phyloP scores from a whole-genome alignment of 768 basidiomycete genomes.

The Tylopilus subfusipes region DNA sequence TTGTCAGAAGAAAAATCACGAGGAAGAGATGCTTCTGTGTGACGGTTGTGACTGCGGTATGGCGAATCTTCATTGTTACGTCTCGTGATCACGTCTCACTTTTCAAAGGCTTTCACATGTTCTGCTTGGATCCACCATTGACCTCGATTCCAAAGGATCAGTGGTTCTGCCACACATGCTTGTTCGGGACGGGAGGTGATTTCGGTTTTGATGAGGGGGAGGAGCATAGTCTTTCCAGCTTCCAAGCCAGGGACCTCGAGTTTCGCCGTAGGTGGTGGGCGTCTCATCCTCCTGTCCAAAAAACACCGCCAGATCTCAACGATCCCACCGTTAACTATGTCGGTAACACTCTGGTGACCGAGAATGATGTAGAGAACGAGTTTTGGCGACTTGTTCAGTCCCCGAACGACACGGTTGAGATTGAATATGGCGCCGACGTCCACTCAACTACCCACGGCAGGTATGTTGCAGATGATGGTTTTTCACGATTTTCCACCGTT shows the following conservation, averaged over 20 bases:
- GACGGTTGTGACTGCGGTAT: slow-evolving; percentile 81
- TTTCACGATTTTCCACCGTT: slow-evolving; percentile 27
- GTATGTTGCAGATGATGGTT: slow-evolving; percentile 42
- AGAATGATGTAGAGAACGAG: slow-evolving; percentile 89
- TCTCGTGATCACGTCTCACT: slow-evolving; percentile 14
- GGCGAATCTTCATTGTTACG: slow-evolving; percentile 19
- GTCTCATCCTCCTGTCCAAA: slow-evolving; percentile 56
- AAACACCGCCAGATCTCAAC: slow-evolving; percentile 34
- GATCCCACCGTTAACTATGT: slow-evolving; percentile 54
- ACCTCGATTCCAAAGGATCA: slow-evolving; percentile 83
- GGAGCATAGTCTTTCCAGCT: slow-evolving; percentile 88
- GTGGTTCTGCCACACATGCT: slow-evolving; percentile 93
- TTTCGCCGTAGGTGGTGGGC: slow-evolving; percentile 90
- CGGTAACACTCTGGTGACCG: slow-evolving; percentile 67
- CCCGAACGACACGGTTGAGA: slow-evolving; percentile 86
- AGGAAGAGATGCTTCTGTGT: slow-evolving; percentile 88
- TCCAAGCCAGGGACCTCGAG: slow-evolving; percentile 85
- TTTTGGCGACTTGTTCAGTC: slow-evolving; percentile 97
- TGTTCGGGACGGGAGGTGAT: slow-evolving; percentile 89
- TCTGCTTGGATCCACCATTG: slow-evolving; percentile 92
- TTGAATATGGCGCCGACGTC: slow-evolving; percentile 99
- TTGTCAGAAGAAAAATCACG: slow-evolving; percentile 84
- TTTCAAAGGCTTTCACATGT: slow-evolving; percentile 86
- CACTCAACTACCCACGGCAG: slow-evolving; percentile 97
- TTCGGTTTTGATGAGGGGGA: slow-evolving; percentile 98